Evolutionary conservation across 371 early-diverging fungal species (phyloP), one percentile per base, ranked within the genome.

Genomic region (Zancudomyces culisetae): DNA sequence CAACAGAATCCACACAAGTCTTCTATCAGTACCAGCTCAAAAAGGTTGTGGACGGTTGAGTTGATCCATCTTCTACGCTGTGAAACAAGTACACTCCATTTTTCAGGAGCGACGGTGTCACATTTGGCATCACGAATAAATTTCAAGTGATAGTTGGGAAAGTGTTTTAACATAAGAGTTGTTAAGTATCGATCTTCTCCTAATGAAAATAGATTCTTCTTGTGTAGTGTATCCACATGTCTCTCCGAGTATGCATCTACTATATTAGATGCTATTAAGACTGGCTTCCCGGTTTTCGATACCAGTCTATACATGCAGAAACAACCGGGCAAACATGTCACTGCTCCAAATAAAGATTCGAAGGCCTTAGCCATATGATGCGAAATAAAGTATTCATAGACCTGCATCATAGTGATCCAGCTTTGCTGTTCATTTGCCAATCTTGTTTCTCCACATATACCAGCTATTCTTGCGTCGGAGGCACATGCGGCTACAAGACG

Each of bases 181-280:
- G 99, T 97, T 60, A 93, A 65, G 59, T 91, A 99, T 1, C 95
- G 83, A 63, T 96, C 99, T 73, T 99, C 99, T 35, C 99, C 99
- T 13, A 99, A 74, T 47, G 91, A 82, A 26, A 98, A 70, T 48
- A 99, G 71, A 62, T 99, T 99, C 75, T 99, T 98, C 68, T 96
- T 88, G 74, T 98, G 96, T 45, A 99, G 69, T 0, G 99, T 98
- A 56, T 90, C 87, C 83, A 91, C 93, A 41, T 77, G 74, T 63
- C 81, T 87, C 56, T 89, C 90, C 2, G 90, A 84, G 66, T 99
- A 99, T 27, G 91, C 88, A 24, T 74, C 67, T 53, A 99, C 77
- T 27, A 99, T 80, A 22, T 70, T 67, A 43, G 85, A 85, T n/a
- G 92, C 77, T 57, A 95, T 87, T 47, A 91, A 63, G 45, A 90